Evolutionary conservation across 2,329 filamentous ascomycete species (phyloP).

Genomic region (Clarireedia homoeocarpa): DNA sequence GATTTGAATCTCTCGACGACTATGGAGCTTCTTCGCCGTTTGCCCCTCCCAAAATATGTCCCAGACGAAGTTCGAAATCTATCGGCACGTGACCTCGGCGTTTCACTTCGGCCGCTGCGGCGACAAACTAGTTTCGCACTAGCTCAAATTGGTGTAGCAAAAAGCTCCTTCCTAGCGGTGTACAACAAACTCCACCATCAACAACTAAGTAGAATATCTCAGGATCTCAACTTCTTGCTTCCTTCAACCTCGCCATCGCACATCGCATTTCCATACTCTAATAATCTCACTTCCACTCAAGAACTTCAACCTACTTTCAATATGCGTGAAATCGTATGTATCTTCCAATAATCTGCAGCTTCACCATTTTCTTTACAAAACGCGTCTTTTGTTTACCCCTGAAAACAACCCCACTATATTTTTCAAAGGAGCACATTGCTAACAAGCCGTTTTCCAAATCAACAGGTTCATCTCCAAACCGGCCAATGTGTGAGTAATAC

Average conservation of each 20-base stretch:
- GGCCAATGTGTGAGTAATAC: conserved; percentile 84
- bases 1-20: neutral
- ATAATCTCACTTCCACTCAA: conserved; percentile 13
- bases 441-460: conserved; percentile 40
- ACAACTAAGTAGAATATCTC: conserved; percentile 13
- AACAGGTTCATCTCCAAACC: conserved; percentile 98
- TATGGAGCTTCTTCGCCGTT: neutral
- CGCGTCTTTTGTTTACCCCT: conserved; percentile 36
- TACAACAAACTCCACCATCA: conserved; percentile 17
- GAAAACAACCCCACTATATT: conserved; percentile 29
- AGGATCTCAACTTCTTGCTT: conserved; percentile 18
- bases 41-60: neutral
- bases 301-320: conserved; percentile 36
- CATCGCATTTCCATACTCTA: conserved; percentile 2
- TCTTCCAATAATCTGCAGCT: conserved; percentile 5
- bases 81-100: neutral
- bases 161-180: conserved; percentile 11
- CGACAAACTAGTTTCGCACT: neutral
- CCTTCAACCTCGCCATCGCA: conserved; percentile 11
- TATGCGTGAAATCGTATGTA: conserved; percentile 69
- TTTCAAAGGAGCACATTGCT: conserved; percentile 41
- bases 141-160: conserved; percentile 7
- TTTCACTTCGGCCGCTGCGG: neutral
- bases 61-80: neutral
- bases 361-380: conserved; percentile 10